Evolutionary conservation across 768 basidiomycete species (phyloP), one percentile per base, ranked within the genome.

Genomic region (Lentinula raphanica): DNA sequence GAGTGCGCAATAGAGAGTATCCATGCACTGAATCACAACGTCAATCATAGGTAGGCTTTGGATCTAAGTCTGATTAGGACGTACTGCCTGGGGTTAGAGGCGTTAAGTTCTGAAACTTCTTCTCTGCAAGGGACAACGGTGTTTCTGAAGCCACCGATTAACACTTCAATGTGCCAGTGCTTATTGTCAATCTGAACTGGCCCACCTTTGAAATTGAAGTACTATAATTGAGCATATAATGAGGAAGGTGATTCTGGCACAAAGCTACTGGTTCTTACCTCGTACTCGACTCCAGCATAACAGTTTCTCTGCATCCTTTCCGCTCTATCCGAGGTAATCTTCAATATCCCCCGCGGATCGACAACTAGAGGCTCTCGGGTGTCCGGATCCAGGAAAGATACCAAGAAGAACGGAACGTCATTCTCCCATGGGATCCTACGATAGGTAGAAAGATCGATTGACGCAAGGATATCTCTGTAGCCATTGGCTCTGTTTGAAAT

Each of bases 401-500:
- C 80, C 5, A 99, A 78, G 77, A 98, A 98, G 73, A 98, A 94
- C 0, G 97, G 91, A 1, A 94, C 86, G 60, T 95, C 79, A 62
- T 88, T 78, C 69, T 98, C 94, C 91, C 94, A 94, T 59, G 91
- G 89, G 56, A 98, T 88, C 23, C 92, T 82, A 17, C 97, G 88
- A 69, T 83, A 96, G 1, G 89, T 92, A 0, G 87, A 83, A 15
- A 97, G 78, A 70, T 98, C 96, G 60, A 99, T 88, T 31, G 77
- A 71, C 7, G 97, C 97, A 36, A 90, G 72, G 48, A 99, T 72
- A 68, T 99, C 97, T 4, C 86, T 82, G 73, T 94, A 98, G 1
- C 97, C 97, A 63, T 98, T 99, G 23, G 81, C 82, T 67, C 82
- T 85, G 74, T 97, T 98, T 23, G 94, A 95, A 59, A 99, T 90